Conservation (phyloP, 108 stramenopile species). For the Schizochytrium sp. region DNA sequence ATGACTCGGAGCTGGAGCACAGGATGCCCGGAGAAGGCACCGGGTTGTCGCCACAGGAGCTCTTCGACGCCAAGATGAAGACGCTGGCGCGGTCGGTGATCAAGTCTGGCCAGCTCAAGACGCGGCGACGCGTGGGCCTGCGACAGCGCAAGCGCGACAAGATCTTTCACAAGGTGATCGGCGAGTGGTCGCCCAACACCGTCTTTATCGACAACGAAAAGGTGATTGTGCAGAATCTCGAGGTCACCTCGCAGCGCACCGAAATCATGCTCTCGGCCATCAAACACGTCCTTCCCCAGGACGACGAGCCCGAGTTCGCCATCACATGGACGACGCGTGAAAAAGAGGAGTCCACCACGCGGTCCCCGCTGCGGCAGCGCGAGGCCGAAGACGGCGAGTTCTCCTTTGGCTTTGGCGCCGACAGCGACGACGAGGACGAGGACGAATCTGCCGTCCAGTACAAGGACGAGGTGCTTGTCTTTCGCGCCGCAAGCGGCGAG, state of each 20-base stretch:
- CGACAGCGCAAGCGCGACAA: constrained; percentile 15
- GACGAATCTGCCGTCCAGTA: not conserved
- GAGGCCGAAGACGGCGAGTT: not conserved
- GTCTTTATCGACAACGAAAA: constrained; percentile 17
- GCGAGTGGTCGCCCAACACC: constrained; percentile 2
- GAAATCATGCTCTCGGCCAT: not conserved
- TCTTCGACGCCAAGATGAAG: not conserved
- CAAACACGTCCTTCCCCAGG: not conserved
- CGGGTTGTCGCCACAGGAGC: not conserved
- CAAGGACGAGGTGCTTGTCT: not conserved
- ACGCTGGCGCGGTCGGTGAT: not conserved
- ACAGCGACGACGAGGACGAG: not conserved
- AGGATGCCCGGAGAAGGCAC: not conserved
- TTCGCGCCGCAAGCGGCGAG: not conserved
- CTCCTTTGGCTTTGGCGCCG: not conserved
- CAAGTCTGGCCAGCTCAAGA: not conserved
- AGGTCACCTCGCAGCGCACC: not conserved
- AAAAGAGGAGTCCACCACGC: not conserved
- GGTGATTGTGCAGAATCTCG: constrained; percentile 5
- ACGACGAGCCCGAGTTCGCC: not conserved
- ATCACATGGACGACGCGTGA: not conserved
- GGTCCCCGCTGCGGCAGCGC: not conserved
- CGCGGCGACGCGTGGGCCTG: not conserved
- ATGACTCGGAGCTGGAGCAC: not conserved
- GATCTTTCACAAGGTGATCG: constrained; percentile 9